Evolutionary conservation across 345 rosid genomes (phyloP).

Genomic region (Firmiana major): DNA sequence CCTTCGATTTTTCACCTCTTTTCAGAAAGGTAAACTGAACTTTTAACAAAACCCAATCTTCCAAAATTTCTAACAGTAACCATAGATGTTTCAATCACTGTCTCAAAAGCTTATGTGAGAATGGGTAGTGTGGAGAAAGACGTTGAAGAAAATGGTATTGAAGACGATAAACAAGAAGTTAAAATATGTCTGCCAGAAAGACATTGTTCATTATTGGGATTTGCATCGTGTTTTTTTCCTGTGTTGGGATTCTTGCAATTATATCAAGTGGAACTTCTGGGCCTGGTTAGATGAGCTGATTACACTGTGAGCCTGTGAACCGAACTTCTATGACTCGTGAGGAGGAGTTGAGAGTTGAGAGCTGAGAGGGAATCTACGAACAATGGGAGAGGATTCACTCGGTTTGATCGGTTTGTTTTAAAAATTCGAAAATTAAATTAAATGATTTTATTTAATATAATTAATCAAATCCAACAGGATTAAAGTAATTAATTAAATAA

Average conservation of each 20-base stretch:
- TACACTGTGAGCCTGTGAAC: not conserved
- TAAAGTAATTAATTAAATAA: too few relatives aligned
- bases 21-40: too few relatives aligned
- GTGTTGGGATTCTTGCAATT: slow-evolving; percentile 4
- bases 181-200: slow-evolving; percentile 14
- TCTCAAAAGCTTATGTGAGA: not conserved
- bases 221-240: slow-evolving; percentile 23
- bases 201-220: slow-evolving; percentile 30
- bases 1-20: too few relatives aligned
- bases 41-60: not conserved
- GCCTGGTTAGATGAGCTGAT: not conserved
- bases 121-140: not conserved
- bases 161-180: not conserved
- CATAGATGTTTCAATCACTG: not conserved
- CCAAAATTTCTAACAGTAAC: not conserved
- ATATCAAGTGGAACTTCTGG: not conserved
- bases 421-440: too few relatives aligned
- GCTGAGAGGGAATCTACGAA: too few relatives aligned
- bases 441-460: too few relatives aligned
- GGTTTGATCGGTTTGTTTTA: too few relatives aligned
- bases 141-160: not conserved
- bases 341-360: not conserved
- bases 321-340: not conserved
- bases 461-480: too few relatives aligned
- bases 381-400: too few relatives aligned